These are phyloP conservation scores for Aspergillus baeticus DNA, from an alignment of 495 filamentous ascomycete genomes.

Conservation along the genomic window DNA sequence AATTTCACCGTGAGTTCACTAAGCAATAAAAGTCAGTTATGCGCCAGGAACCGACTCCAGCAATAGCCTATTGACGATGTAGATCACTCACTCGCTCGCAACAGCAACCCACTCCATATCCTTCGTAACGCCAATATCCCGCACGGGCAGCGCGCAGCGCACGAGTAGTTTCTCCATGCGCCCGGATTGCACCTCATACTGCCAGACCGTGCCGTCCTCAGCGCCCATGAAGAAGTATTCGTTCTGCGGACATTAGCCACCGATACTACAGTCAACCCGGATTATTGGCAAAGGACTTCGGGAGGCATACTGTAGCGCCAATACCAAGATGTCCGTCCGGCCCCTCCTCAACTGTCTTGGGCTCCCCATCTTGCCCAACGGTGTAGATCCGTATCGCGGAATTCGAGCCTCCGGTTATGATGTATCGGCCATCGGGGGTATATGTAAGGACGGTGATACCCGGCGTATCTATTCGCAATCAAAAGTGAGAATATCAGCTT, in stretches of 20 bases:
- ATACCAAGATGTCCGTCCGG: constrained; percentile 77
- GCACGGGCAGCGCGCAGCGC: constrained; percentile 76
- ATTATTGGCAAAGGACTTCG: neutral
- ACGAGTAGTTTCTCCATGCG: constrained; percentile 76
- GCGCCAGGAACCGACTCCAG: neutral
- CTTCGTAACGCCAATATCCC: constrained; percentile 80
- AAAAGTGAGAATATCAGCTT: constrained; percentile 13
- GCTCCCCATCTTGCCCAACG: constrained; percentile 86
- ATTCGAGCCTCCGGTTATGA: constrained; percentile 87
- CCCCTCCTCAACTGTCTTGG: constrained; percentile 83
- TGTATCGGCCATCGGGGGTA: constrained; percentile 64
- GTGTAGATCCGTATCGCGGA: constrained; percentile 87
- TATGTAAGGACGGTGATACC: constrained; percentile 66
- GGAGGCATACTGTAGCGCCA: constrained; percentile 58
- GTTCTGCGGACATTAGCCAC: constrained; percentile 46
- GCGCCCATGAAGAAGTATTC: constrained; percentile 82
- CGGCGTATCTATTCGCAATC: constrained; percentile 54
- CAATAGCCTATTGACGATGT: neutral
- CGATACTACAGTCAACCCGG: neutral
- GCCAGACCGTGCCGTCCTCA: constrained; percentile 90
- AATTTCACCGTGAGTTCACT: constrained; percentile 87
- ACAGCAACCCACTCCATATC: constrained; percentile 89
- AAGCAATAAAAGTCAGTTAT: constrained; percentile 11
- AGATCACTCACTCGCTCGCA: constrained; percentile 74
- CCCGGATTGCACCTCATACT: constrained; percentile 77